Base-by-base conservation (phyloP, 1,139 yeast genomes). In the Sugiyamaella neomexicana region DNA sequence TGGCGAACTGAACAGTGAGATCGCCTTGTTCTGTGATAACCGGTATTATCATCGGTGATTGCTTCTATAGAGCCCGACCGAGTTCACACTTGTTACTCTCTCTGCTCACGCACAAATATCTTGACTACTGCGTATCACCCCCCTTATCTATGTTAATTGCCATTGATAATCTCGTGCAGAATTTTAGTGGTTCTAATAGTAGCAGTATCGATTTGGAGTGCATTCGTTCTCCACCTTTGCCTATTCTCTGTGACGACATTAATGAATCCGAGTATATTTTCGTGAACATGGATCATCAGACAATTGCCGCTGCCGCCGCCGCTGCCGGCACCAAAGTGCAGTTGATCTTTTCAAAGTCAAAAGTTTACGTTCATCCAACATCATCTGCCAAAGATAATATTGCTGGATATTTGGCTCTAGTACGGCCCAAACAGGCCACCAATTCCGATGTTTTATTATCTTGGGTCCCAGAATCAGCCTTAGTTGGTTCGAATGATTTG, bases 361-460 rank as follows among this genome's bases (percentile, higher is more conserved):
- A 73, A 59, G 89, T 86, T 2, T 89, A 83, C 67, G 79, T 90
- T 5, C 99, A 93, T 68, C 95, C 96, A 2, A 80, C 95, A 1
- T 76, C 81, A 13, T 78, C 84, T 15, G 80, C 89, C 45, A 77
- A 75, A 58, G 97, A 91, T 67, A 90, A 91, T 65, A 75, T 91
- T 20, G 71, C 85, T 0, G 99, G 99, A 2, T 89, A 79, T 65
- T 67, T 93, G 41, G 75, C 86, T 7, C 73, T 93, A 25, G 79
- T 84, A 12, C 73, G 79, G 44, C 83, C 85, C 1, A 64, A 64
- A 41, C 79, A 80, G 40, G 80, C 79, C 39, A 68, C 78, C 5
- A 67, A 80, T 17, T 80, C 80, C 58, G 95, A 88, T 42, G 74
- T 86, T 5, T 68, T 80, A 5, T 68, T 93, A 32, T 81, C 93